Percentiles rank a stretch among this genome's conserved stretches.
phyloP scores from a whole-genome alignment of 768 basidiomycete genomes.

The Leccinum variicolor region DNA sequence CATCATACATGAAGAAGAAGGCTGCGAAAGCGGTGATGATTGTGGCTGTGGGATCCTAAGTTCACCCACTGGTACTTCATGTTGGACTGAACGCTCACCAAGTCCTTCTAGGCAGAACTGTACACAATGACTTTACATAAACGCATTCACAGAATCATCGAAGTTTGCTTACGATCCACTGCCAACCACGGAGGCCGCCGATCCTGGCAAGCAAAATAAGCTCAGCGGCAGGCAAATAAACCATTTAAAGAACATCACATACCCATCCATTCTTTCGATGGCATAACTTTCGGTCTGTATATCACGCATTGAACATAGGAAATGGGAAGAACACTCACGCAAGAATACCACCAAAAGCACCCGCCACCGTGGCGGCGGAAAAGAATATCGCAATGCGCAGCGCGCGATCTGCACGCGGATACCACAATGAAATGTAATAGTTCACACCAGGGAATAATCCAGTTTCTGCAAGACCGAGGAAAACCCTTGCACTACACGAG shows the following conservation, averaged over 20 bases:
- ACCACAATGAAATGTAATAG: constrained; percentile 55
- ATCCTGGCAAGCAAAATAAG: constrained; percentile 13
- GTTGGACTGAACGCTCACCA: constrained; percentile 8
- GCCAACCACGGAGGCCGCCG: constrained; percentile 34
- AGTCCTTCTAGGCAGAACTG: constrained; percentile 34
- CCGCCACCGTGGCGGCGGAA: constrained; percentile 55
- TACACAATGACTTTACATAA: constrained; percentile 2
- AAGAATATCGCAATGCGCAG: constrained; percentile 60
- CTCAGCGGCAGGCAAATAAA: not conserved
- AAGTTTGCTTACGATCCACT: constrained; percentile 34
- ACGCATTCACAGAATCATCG: not conserved
- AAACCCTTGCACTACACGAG: constrained; percentile 33
- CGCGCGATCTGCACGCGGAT: constrained; percentile 55
- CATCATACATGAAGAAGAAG: constrained; percentile 56
- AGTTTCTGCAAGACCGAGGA: constrained; percentile 47
- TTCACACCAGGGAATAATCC: constrained; percentile 42
- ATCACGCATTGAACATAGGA: not conserved
- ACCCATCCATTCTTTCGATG: constrained; percentile 34
- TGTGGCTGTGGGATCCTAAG: constrained; percentile 16
- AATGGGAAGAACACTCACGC: constrained; percentile 34
- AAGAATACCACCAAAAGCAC: constrained; percentile 46
- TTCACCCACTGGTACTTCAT: not conserved
- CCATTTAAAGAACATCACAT: constrained; percentile 16
- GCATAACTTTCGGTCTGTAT: constrained; percentile 29
- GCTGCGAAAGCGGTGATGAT: constrained; percentile 19